These are phyloP conservation scores for Pseudogymnoascus pannorum DNA, from an alignment of 2,329 filamentous ascomycete species.

Conservation along the genomic window DNA sequence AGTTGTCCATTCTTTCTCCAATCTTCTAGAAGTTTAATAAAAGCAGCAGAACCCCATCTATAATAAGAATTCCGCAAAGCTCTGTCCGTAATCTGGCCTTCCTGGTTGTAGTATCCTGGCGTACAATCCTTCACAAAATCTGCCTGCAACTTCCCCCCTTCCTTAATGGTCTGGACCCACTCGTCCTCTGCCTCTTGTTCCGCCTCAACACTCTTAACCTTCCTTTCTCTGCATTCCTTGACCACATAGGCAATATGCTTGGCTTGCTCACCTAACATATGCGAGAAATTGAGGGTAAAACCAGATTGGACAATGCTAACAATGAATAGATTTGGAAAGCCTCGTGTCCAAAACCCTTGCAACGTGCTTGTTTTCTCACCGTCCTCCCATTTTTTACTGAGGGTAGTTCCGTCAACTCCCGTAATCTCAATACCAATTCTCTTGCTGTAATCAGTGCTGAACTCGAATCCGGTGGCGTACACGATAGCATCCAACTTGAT, in stretches of 20 bases:
- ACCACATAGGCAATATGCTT: constrained; percentile 11
- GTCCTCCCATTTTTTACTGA: constrained; percentile 10
- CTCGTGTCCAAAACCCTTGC: not conserved
- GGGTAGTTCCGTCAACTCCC: constrained; percentile 5
- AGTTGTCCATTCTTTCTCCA: not conserved
- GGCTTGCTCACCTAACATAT: not conserved
- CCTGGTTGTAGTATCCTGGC: constrained; percentile 8
- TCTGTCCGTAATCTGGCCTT: not conserved
- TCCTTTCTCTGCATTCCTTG: not conserved
- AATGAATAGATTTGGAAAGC: constrained; percentile 12
- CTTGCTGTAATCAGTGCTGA: not conserved
- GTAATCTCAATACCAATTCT: constrained; percentile 8
- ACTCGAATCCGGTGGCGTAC: constrained; percentile 11
- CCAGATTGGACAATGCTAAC: not conserved
- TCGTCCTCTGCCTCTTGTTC: constrained; percentile 1
- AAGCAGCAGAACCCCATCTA: not conserved
- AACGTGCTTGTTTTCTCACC: constrained; percentile 6
- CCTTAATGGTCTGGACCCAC: constrained; percentile 5
- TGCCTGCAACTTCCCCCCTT: not conserved
- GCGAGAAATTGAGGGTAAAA: constrained; percentile 5
- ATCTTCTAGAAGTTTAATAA: constrained; percentile 2
- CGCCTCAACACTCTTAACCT: not conserved
- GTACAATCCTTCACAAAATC: constrained; percentile 6
- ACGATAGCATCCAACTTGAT: constrained; percentile 9
- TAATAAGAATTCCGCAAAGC: not conserved